A percentile compares a stretch with the other conserved stretches of the same genome.
phyloP scores from a whole-genome alignment of 2,329 filamentous ascomycete species.

The Cladophialophora bantiana region DNA sequence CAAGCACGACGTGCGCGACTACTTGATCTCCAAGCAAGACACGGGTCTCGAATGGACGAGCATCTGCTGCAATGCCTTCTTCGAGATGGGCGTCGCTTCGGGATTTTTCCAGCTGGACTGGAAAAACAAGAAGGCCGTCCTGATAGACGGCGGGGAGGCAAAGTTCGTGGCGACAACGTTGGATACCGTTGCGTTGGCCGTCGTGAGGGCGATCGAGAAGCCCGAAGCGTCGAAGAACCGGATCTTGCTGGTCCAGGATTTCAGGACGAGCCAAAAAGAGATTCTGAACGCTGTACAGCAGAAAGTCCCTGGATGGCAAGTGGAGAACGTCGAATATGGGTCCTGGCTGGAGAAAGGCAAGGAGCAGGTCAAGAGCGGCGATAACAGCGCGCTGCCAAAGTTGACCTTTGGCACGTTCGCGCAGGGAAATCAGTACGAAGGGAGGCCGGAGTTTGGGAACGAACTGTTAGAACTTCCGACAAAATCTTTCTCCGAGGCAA shows the following conservation, averaged over 20 bases:
- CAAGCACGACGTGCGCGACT: slow-evolving; percentile 45
- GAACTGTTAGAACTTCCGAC: slow-evolving; percentile 28
- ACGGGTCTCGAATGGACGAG: slow-evolving; percentile 42
- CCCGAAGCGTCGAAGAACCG: slow-evolving; percentile 63
- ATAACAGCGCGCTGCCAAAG: slow-evolving; percentile 30
- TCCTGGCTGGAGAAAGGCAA: slow-evolving; percentile 29
- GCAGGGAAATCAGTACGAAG: slow-evolving; percentile 26
- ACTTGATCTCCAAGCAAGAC: slow-evolving; percentile 40
- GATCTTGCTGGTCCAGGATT: slow-evolving; percentile 55
- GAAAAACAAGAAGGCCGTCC: slow-evolving; percentile 52
- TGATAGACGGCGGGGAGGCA: slow-evolving; percentile 58
- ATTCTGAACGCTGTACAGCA: slow-evolving; percentile 43
- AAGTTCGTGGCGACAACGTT: slow-evolving; percentile 59
- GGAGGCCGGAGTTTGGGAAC: slow-evolving; percentile 27
- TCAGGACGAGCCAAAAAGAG: slow-evolving; percentile 55
- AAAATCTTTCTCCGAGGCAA: slow-evolving; percentile 30
- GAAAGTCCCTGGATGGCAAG: slow-evolving; percentile 31
- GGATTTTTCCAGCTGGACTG: slow-evolving; percentile 56
- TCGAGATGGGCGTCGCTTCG: slow-evolving; percentile 46
- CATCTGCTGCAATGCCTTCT: slow-evolving; percentile 46
- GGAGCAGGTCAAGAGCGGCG: slow-evolving; percentile 22
- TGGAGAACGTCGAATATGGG: slow-evolving; percentile 24
- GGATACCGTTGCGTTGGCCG: slow-evolving; percentile 54
- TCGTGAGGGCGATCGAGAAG: slow-evolving; percentile 58
- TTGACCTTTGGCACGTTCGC: slow-evolving; percentile 33